phyloP scores from a whole-genome alignment of 2,329 filamentous ascomycete genomes.

The Aureobasidium sp. region DNA sequence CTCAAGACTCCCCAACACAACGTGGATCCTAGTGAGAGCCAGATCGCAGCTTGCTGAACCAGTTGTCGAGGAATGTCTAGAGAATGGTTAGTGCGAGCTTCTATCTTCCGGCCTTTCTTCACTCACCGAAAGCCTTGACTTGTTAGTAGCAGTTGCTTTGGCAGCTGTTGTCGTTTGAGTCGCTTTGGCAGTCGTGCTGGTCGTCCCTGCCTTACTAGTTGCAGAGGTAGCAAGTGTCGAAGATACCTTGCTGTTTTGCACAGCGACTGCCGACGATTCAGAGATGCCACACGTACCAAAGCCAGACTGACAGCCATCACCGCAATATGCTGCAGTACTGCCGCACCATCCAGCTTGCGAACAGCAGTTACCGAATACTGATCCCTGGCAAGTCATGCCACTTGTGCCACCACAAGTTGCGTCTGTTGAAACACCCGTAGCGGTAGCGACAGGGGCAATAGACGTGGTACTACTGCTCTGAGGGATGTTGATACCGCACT shows the following conservation, averaged over 20 bases:
- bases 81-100: background rate
- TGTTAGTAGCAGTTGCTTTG: background rate
- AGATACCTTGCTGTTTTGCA: background rate
- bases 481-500: slow-evolving; percentile 14
- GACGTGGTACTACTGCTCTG: slow-evolving; percentile 6
- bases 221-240: slow-evolving; percentile 1
- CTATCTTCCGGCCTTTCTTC: fast-evolving
- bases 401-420: slow-evolving; percentile 31
- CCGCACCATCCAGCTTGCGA: slow-evolving; percentile 33
- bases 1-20: too few species aligned
- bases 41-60: background rate
- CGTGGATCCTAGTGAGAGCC: background rate
- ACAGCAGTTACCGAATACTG: slow-evolving; percentile 30
- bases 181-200: background rate
- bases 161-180: background rate
- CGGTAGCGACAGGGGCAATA: background rate
- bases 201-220: background rate
- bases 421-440: slow-evolving; percentile 18
- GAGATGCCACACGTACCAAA: slow-evolving; percentile 21
- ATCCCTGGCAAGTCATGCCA: slow-evolving; percentile 31
- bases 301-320: slow-evolving; percentile 23
- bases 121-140: background rate
- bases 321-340: slow-evolving; percentile 36
- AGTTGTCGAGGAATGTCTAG: background rate
- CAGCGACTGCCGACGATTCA: background rate